phyloP scores from a whole-genome alignment of 345 rosid species.

The Microcos paniculata region DNA sequence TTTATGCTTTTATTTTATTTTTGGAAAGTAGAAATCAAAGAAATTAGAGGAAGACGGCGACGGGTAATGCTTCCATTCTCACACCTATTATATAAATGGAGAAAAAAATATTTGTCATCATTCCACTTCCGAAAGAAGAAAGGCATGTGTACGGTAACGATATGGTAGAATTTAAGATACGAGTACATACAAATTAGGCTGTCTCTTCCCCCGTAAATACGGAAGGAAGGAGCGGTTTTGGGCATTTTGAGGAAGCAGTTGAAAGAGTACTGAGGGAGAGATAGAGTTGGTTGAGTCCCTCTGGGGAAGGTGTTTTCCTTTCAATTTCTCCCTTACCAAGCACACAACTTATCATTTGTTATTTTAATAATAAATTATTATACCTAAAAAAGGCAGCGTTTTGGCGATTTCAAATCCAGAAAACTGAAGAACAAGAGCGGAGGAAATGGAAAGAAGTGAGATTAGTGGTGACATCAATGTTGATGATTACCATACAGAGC shows the following conservation, averaged over 20 bases:
- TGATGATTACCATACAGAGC: slow-evolving; percentile 25
- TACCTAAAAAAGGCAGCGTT: not conserved
- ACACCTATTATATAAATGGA: too few relatives aligned
- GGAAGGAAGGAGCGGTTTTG: not conserved
- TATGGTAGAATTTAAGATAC: not conserved
- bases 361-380: too few relatives aligned
- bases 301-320: too few relatives aligned
- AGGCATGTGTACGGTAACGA: not conserved
- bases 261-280: too few relatives aligned
- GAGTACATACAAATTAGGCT: not conserved
- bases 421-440: too few relatives aligned
- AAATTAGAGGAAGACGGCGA: too few relatives aligned
- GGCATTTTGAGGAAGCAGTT: not conserved
- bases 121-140: not conserved
- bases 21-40: too few relatives aligned
- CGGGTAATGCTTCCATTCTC: too few relatives aligned
- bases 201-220: not conserved
- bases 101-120: too few relatives aligned
- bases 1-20: too few relatives aligned
- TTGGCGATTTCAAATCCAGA: not conserved
- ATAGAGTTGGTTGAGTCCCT: too few relatives aligned
- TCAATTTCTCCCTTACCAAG: not conserved
- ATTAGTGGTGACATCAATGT: not conserved
- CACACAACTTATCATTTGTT: too few relatives aligned
- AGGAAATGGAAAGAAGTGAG: not conserved